A percentile compares a stretch with the other conserved stretches of the same genome.
These are phyloP conservation scores for Caryopteris hybrid DNA, from an alignment of 305 asterid genomes.

Conservation along the genomic window DNA sequence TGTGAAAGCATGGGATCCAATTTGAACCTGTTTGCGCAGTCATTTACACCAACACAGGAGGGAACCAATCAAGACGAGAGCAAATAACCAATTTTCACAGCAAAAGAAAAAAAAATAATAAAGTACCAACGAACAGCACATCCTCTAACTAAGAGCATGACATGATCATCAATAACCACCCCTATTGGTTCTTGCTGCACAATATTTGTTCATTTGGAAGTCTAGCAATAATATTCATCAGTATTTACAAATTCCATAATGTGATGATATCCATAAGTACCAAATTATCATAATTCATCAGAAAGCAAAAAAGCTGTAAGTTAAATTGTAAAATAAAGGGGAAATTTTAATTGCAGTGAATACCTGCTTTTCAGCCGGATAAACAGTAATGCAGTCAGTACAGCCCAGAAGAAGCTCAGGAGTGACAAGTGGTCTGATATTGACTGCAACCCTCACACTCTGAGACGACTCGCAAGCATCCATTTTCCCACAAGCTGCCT, in stretches of 20 bases:
- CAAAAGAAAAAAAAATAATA: not conserved
- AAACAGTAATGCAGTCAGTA: slow-evolving; percentile 76
- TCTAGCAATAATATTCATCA: too few species aligned
- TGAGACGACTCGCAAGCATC: slow-evolving; percentile 61
- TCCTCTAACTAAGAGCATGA: not conserved
- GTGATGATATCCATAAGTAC: not conserved
- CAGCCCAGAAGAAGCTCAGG: slow-evolving; percentile 89
- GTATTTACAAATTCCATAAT: not conserved
- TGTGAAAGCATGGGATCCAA: slow-evolving; percentile 93
- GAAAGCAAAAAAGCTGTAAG: not conserved
- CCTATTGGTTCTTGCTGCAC: not conserved
- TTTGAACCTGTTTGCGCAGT: slow-evolving; percentile 69
- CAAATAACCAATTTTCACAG: not conserved
- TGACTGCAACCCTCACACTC: slow-evolving; percentile 84
- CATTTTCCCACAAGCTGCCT: slow-evolving; percentile 33
- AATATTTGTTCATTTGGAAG: too few species aligned
- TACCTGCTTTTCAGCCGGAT: slow-evolving; percentile 83
- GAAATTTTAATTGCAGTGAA: not conserved
- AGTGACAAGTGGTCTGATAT: slow-evolving; percentile 83
- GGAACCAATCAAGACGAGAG: not conserved
- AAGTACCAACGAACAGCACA: too few species aligned
- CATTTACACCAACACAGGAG: slow-evolving; percentile 6
- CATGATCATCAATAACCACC: not conserved
- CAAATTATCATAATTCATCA: not conserved
- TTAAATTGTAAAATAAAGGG: not conserved